phyloP scores from a whole-genome alignment of 225 moss, liverwort and hornwort genomes.

The Marchantia polymorpha region DNA sequence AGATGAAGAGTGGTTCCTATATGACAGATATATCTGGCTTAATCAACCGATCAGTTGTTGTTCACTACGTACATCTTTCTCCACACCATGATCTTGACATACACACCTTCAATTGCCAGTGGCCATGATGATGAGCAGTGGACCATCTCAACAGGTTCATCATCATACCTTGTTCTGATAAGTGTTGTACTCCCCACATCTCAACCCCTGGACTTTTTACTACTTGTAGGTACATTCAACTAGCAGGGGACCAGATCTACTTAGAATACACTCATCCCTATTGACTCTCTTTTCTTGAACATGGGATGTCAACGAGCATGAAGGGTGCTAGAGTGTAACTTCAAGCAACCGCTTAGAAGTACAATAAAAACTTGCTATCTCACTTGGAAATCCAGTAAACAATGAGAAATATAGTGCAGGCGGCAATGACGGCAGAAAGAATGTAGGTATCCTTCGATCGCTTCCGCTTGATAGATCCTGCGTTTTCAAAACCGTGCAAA shows the following conservation, averaged over 20 bases:
- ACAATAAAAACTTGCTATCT: conserved; percentile 13
- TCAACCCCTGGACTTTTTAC: conserved; percentile 15
- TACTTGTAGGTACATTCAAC: conserved; percentile 12
- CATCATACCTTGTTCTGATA: conserved; percentile 20
- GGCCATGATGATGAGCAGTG: conserved; percentile 14
- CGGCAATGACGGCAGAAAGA: conserved; percentile 82
- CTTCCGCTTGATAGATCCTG: conserved; percentile 97
- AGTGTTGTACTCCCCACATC: conserved; percentile 8
- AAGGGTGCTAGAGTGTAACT: conserved; percentile 8
- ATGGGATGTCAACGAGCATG: conserved; percentile 17
- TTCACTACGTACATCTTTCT: conserved; percentile 5
- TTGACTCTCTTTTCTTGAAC: conserved; percentile 18
- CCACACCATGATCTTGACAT: conserved; percentile 12
- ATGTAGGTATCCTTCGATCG: conserved; percentile 88
- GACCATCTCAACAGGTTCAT: conserved; percentile 18
- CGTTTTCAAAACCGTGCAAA: background rate
- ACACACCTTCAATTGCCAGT: conserved; percentile 3
- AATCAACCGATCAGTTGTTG: background rate
- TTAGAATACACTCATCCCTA: conserved; percentile 32
- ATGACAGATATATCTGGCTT: background rate
- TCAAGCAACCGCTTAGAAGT: conserved; percentile 21
- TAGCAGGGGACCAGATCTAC: conserved; percentile 17
- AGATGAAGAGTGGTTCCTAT: conserved; percentile 8
- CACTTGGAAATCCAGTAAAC: conserved; percentile 96
- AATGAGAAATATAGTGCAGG: conserved; percentile 82